A percentile compares a stretch with the other conserved stretches of the same genome.
Evolutionary conservation across 768 basidiomycete genomes (phyloP).

Genomic region (Macrolepiota albuminosa): DNA sequence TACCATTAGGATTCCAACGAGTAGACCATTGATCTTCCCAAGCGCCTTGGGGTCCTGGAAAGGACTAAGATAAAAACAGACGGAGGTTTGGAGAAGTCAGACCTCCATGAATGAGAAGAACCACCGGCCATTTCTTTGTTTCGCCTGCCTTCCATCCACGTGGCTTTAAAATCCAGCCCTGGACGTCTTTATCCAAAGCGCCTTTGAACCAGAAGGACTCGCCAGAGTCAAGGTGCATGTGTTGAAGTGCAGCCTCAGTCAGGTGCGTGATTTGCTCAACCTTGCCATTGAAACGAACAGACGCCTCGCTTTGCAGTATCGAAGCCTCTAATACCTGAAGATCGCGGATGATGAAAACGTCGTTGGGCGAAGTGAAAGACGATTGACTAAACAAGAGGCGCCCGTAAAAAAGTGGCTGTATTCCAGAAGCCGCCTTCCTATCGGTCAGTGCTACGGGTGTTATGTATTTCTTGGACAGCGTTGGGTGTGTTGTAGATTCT

Average conservation of each 20-base stretch:
- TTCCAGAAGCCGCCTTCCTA: slow-evolving; percentile 49
- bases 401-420: slow-evolving; percentile 56
- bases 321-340: slow-evolving; percentile 40
- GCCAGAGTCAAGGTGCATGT: slow-evolving; percentile 54
- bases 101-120: slow-evolving; percentile 82
- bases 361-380: slow-evolving; percentile 75
- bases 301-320: slow-evolving; percentile 26
- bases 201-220: slow-evolving; percentile 92
- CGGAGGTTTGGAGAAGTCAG: slow-evolving; percentile 4
- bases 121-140: slow-evolving; percentile 71
- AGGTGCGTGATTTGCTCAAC: slow-evolving; percentile 62
- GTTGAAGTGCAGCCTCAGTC: slow-evolving; percentile 47
- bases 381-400: slow-evolving; percentile 70
- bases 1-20: slow-evolving; percentile 88
- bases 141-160: slow-evolving; percentile 65
- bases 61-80: not conserved
- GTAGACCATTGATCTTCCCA: slow-evolving; percentile 93
- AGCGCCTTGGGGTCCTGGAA: slow-evolving; percentile 64
- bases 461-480: slow-evolving; percentile 39
- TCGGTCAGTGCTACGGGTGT: slow-evolving; percentile 58
- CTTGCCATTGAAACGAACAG: slow-evolving; percentile 26
- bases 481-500: slow-evolving; percentile 48
- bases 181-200: slow-evolving; percentile 66
- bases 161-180: slow-evolving; percentile 84
- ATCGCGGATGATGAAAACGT: slow-evolving; percentile 61